A percentile compares a stretch with the other conserved stretches of the same genome.
phyloP scores from a whole-genome alignment of 2,329 filamentous ascomycete species.

The Colletotrichum caudatum region DNA sequence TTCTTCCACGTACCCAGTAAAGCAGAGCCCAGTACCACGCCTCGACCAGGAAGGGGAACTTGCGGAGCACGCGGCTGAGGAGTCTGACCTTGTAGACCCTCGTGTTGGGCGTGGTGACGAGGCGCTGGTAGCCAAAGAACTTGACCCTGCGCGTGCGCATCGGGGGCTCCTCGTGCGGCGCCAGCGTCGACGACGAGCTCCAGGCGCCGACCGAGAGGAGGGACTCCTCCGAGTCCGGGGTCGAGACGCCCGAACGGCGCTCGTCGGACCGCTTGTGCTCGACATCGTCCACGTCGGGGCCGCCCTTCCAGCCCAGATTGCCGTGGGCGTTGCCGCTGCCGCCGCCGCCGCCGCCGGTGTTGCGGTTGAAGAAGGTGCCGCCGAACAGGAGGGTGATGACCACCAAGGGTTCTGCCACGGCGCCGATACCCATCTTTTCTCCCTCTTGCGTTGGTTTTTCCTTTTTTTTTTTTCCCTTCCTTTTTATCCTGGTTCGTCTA shows the following conservation, averaged over 20 bases:
- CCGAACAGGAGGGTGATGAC: conserved; percentile 58
- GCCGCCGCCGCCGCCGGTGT: conserved; percentile 49
- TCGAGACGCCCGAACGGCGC: conserved; percentile 38
- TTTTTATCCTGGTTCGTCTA: neutral
- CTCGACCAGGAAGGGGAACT: conserved; percentile 79
- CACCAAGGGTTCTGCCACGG: conserved; percentile 56
- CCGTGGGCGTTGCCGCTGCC: conserved; percentile 47
- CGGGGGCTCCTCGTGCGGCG: conserved; percentile 46
- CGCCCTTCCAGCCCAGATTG: conserved; percentile 40
- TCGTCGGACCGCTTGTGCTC: conserved; percentile 54
- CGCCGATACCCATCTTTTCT: conserved; percentile 54
- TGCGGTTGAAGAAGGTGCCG: conserved; percentile 59
- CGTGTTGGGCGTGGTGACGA: conserved; percentile 72
- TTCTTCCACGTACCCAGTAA: conserved; percentile 73
- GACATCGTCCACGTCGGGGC: conserved; percentile 23
- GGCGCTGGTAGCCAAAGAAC: conserved; percentile 47
- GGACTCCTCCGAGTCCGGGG: conserved; percentile 38
- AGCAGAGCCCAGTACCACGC: conserved; percentile 83
- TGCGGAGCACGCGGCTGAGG: conserved; percentile 72
- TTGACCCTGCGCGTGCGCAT: conserved; percentile 52
- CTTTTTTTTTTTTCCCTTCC: too few relatives aligned
- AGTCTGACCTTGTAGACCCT: conserved; percentile 68
- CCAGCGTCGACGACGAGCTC: conserved; percentile 47
- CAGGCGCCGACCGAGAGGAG: conserved; percentile 35
- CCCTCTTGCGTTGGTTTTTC: neutral